Conservation (phyloP, 2,329 filamentous ascomycete species). For the Bipolaris sorokiniana region DNA sequence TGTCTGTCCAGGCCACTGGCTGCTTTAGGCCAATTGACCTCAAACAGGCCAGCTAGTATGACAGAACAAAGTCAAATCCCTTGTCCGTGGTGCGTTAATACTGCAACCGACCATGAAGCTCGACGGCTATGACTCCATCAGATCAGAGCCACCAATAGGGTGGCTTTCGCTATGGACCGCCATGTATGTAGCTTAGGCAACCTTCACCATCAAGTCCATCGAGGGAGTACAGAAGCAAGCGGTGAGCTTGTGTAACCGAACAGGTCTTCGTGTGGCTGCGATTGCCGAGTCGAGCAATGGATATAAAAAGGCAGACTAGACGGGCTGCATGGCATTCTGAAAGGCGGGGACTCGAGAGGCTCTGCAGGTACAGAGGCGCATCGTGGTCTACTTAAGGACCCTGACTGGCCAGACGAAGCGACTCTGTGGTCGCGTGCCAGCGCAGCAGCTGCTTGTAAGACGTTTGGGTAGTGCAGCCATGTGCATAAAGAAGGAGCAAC, state of each 20-base stretch:
- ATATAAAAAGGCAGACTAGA: neutral
- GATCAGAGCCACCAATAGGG: constrained; percentile 30
- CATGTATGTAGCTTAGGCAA: constrained; percentile 27
- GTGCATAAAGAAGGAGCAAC: constrained; percentile 14
- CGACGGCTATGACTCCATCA: constrained; percentile 18
- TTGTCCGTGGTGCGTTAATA: constrained; percentile 8
- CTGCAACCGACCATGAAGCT: constrained; percentile 26
- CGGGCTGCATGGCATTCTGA: constrained; percentile 31
- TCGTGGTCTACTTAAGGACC: constrained; percentile 36
- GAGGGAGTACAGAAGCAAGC: constrained; percentile 23
- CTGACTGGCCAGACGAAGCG: constrained; percentile 34
- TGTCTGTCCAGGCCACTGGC: neutral
- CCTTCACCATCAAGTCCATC: constrained; percentile 18
- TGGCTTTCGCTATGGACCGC: constrained; percentile 22
- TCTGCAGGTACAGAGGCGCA: constrained; percentile 47
- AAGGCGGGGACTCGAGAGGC: constrained; percentile 46
- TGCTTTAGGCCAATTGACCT: neutral
- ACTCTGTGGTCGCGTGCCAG: constrained; percentile 41
- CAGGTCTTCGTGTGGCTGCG: neutral
- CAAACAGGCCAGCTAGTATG: neutral
- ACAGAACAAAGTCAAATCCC: neutral
- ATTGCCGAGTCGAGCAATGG: neutral
- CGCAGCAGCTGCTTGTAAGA: constrained; percentile 33
- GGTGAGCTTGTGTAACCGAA: constrained; percentile 35
- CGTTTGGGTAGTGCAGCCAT: constrained; percentile 13